A percentile compares a stretch with the other conserved stretches of the same genome.
phyloP scores from a whole-genome alignment of 108 stramenopile genomes.

The Bacterosira constricta region DNA sequence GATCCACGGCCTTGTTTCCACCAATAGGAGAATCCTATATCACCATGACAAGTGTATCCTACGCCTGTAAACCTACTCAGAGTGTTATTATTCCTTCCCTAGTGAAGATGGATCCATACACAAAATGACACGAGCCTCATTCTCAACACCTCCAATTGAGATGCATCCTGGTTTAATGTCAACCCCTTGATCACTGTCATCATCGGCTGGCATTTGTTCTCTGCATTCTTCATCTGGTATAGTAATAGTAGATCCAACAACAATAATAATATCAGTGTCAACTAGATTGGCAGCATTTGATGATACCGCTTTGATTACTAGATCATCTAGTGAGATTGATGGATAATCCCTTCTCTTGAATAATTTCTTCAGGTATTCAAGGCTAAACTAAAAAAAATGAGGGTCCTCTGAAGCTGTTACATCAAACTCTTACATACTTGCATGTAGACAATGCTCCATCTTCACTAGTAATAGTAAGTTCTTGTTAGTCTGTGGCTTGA shows the following conservation, averaged over 20 bases:
- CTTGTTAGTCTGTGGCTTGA: not conserved
- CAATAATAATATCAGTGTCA: no score
- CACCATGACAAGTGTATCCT: conserved; percentile 1
- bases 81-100: not conserved
- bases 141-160: not conserved
- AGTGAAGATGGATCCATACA: not conserved
- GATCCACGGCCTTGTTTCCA: no score
- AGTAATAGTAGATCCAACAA: no score
- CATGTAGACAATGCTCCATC: not conserved
- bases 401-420: not conserved
- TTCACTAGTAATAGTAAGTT: not conserved
- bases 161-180: no score
- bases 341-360: not conserved
- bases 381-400: not conserved
- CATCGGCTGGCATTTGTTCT: no score
- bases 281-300: no score
- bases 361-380: not conserved
- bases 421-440: not conserved
- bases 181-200: no score
- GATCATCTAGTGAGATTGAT: no score
- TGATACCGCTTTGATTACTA: no score
- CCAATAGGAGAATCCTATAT: not conserved
- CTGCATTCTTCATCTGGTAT: no score
- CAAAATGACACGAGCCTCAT: conserved; percentile 8
- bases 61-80: not conserved